Evolutionary conservation across 108 stramenopile species (phyloP), one percentile per base, ranked within the genome.

Genomic region (Bacterosira constricta): DNA sequence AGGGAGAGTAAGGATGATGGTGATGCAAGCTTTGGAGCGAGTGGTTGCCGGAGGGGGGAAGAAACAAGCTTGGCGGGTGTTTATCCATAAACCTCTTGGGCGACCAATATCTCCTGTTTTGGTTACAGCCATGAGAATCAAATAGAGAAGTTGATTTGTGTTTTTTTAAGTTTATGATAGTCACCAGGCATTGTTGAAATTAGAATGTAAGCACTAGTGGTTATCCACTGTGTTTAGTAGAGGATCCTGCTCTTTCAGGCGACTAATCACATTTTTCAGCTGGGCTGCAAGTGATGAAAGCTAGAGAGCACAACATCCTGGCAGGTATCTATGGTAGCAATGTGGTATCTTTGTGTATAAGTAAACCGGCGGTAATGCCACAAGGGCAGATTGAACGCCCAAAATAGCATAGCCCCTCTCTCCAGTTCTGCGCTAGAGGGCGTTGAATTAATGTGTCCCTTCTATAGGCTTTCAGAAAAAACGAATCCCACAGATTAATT

Each of bases 71-170:
- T 94, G 88, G 88, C 58, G 73, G 42, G 86, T 75, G 1, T 82
- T 86, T 50, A 78, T 90, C 42, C 83, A 90, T 50, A 66, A 71
- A 65, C 86, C 85, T 25, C 46, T 90, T 21, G 92, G 92, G 7
- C 69, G 88, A 81, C 76, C 80, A 2, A 26, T 81, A 2, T 84
- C 89, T 21, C 92, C 92, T 6, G 77, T 90, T 34, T 63, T 93
- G 25, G 42, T 84, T 1, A 90, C 86, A 27, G 89, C 87, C 7
- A 79, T 77, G 34, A 72, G 89, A 57, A 90, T 93, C 46, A 93
- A 93, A 71, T 93, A 75, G 77, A 59, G 17, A 51, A 45, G 9
- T 32, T 18, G 44, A 45, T 18, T 3, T 45, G 44, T 7, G 7
- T 18, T 6, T 8, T 6, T 7, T 6, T 18, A 3, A 7, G 3